Base-by-base conservation (phyloP, 2,329 filamentous ascomycete species). In the Geosmithia putterillii region DNA sequence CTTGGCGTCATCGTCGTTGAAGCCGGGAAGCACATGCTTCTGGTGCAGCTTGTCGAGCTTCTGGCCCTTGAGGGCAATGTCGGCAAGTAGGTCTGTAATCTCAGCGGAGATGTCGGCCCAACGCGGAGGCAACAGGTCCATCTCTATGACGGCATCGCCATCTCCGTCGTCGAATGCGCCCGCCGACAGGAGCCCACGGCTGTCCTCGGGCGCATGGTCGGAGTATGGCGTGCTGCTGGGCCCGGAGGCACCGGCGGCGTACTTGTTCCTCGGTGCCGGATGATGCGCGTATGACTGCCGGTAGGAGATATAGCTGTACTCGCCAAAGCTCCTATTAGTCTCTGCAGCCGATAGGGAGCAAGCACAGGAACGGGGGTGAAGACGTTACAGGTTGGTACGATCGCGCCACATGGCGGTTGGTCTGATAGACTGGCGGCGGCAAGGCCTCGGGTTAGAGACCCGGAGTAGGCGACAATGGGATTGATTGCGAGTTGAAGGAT, bases 251-350 rank as follows among this genome's bases (percentile, higher is more conserved):
- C 60, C 56, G 42, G 60, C 63, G 46, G 72, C 67, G 67, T 83
- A 84, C 55, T 81, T 81, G 52, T 80, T 79, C 66, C 88, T 87
- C 67, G 94, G 89, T 47, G 81, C 77, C 43, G 92, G 92, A 61
- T 95, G 89, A 64, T 96, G 92, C 55, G 88, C 80, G 66, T 95
- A 96, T 56, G 90, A 96, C 70, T 98, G 92, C 57, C 92, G 89
- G 73, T 96, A 98, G 64, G 92, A 96, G 62, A 98, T 92, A 64
- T 94, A 98, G 61, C 90, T 95, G 58, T 37, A 42, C 4, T 21
- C 21, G 45, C 28, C 28, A 12, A 12, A 12, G 10, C 28, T 12
- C 15, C 28, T 12, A 51, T 63, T 52, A 62, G 51, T 53, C 46
- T 46, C 41, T 41, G 21, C 39, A 41, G 36, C 25, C 22, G 38